Conservation (phyloP, 495 filamentous ascomycete species). For the Hypoxylon subgilvum region DNA sequence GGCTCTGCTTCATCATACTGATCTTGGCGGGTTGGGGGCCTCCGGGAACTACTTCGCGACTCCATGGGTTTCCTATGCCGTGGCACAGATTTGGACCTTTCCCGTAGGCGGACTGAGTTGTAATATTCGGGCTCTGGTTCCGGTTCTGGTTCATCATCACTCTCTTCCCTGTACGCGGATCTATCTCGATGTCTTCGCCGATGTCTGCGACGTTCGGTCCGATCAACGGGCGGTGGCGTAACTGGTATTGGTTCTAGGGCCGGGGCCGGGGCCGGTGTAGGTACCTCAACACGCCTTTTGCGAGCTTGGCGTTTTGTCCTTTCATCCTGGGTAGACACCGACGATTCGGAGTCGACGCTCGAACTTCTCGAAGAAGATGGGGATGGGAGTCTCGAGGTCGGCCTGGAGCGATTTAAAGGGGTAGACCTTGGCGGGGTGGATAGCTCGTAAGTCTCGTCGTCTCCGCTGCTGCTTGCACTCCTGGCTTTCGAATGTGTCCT, state of each 20-base stretch:
- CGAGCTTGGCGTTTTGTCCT: conserved; percentile 29
- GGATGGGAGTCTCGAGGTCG: conserved; percentile 47
- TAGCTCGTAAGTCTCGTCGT: conserved; percentile 40
- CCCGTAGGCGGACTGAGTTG: conserved; percentile 31
- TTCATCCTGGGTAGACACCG: conserved; percentile 46
- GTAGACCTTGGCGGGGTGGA: conserved; percentile 49
- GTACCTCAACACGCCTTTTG: conserved; percentile 24
- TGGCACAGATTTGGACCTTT: conserved; percentile 32
- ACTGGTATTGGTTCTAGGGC: conserved; percentile 19
- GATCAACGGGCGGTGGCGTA: conserved; percentile 18
- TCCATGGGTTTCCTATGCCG: conserved; percentile 20
- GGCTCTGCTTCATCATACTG: conserved; percentile 43
- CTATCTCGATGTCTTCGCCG: conserved; percentile 30
- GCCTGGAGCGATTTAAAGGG: conserved; percentile 48
- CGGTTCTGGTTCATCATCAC: conserved; percentile 41
- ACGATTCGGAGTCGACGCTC: conserved; percentile 48
- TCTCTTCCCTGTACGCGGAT: conserved; percentile 34
- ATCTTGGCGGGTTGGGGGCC: conserved; percentile 19
- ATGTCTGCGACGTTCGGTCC: conserved; percentile 25
- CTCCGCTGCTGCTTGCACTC: conserved; percentile 27
- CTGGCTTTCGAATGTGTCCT: conserved; percentile 22
- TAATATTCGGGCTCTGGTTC: conserved; percentile 35
- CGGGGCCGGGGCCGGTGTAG: conserved; percentile 12
- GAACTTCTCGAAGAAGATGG: conserved; percentile 47
- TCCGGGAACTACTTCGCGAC: conserved; percentile 36